Evolutionary conservation across 1,139 yeast species (phyloP), one percentile per base, ranked within the genome.

Genomic region (Nakaseomyces nivariensis): DNA sequence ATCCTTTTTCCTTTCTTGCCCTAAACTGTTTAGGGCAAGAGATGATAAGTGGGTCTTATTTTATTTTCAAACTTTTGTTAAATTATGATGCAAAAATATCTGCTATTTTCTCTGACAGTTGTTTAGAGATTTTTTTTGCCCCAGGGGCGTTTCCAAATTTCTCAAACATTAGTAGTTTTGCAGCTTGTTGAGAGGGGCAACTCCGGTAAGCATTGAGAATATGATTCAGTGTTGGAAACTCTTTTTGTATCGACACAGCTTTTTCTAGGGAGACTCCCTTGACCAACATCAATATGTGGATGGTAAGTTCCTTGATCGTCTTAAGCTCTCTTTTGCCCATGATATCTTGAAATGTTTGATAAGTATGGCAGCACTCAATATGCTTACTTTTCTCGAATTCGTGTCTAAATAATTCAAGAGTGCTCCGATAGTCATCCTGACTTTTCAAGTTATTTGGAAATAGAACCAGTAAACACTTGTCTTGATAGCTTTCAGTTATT

Each of bases 201-300:
- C 54, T 53, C 3, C 60, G 54, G 54, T 74, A 80, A 0, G 78
- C 76, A 17, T 60, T 58, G 33, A 71, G 53, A 1, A 66, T 51
- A 36, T 59, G 57, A 37, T 55, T 57, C 27, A 65, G 49, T 0
- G 68, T 65, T 2, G 68, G 67, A 46, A 51, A 66, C 37, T 54
- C 45, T 3, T 61, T 50, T 64, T 90, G 97, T 7, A 94, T 80
- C 4, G 80, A 79, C 9, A 81, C 64, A 0, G 98, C 98, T 63
- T 85, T 87, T 54, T 90, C 97, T 43, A 88, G 69, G 0, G 96
- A 80, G 0, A 92, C 73, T 0, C 98, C 98, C 52, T 78, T 75
- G 1, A 85, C 75, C 1, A 90, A 75, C 85, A 89, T 79, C 27
- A 94, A 72, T 83, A 88, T 81, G 45, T 78, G 72, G 3, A 89